A percentile compares a stretch with the other conserved stretches of the same genome.
phyloP scores from a whole-genome alignment of 352 stramenopile genomes.

The Globisporangium orthogonon region DNA sequence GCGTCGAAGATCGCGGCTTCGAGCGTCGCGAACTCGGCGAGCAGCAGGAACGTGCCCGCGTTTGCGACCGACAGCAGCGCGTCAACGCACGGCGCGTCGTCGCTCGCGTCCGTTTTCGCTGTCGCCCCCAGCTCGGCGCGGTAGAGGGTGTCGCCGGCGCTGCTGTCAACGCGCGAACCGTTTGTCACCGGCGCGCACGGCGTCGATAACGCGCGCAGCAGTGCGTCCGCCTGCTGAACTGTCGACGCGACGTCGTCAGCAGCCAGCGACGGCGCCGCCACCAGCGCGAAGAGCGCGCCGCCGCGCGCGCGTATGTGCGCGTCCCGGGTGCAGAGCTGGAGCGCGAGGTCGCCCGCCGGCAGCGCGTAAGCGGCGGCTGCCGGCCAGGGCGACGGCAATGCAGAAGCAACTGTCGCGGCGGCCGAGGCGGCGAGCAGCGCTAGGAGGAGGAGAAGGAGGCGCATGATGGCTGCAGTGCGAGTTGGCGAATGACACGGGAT shows the following conservation, averaged over 20 bases:
- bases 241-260: not conserved
- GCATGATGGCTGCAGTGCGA: not conserved
- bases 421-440: no score
- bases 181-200: not conserved
- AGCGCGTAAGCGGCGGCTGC: conserved; percentile 4
- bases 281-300: conserved; percentile 11
- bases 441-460: no score
- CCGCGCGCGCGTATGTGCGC: not conserved
- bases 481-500: no score
- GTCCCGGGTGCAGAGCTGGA: conserved; percentile 6
- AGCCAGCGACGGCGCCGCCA: conserved; percentile 1
- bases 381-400: not conserved
- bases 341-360: not conserved
- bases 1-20: conserved; percentile 1
- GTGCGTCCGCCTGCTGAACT: not conserved
- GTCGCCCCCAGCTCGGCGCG: conserved; percentile 5
- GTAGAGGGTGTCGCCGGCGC: conserved; percentile 1
- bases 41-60: conserved; percentile 4
- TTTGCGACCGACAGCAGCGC: not conserved
- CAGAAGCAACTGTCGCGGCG: no score
- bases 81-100: conserved; percentile 2
- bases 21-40: conserved; percentile 4
- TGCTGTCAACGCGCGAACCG: not conserved
- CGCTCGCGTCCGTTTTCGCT: not conserved
- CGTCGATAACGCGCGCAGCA: conserved; percentile 1